A percentile compares a stretch with the other conserved stretches of the same genome.
phyloP scores from a whole-genome alignment of 2,329 filamentous ascomycete genomes.

The Fusarium subtropicale region DNA sequence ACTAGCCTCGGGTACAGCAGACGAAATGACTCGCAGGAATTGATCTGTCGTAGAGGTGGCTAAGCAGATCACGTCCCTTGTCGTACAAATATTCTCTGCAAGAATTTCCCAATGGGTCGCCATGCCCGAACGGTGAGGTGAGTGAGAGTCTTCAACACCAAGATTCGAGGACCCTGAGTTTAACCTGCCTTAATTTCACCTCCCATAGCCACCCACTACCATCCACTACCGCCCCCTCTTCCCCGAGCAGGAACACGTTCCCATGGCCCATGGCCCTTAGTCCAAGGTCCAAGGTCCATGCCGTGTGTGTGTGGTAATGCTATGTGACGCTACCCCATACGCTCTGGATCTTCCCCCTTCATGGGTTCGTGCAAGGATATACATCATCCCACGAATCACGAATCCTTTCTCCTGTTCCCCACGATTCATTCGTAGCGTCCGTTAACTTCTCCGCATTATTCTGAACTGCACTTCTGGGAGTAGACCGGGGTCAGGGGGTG shows the following conservation, averaged over 20 bases:
- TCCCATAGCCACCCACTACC: constrained; percentile 25
- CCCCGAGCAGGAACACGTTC: constrained; percentile 14
- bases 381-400: constrained; percentile 40
- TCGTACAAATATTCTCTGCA: constrained; percentile 13
- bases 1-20: constrained; percentile 32
- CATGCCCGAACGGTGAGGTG: constrained; percentile 14
- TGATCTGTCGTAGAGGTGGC: constrained; percentile 29
- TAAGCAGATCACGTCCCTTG: constrained; percentile 34
- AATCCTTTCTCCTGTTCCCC: constrained; percentile 27
- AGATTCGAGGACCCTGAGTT: constrained; percentile 29
- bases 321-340: constrained; percentile 34
- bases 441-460: constrained; percentile 36
- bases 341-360: constrained; percentile 32
- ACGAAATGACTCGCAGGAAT: constrained; percentile 32
- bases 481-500: constrained; percentile 15
- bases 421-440: constrained; percentile 35
- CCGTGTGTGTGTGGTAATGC: not conserved
- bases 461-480: not conserved
- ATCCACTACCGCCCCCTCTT: constrained; percentile 32
- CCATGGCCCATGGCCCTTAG: constrained; percentile 2
- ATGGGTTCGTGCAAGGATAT: constrained; percentile 37
- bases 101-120: constrained; percentile 29
- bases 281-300: not conserved
- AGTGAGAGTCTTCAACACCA: constrained; percentile 14
- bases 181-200: constrained; percentile 35